phyloP scores from a whole-genome alignment of 2,329 filamentous ascomycete species.

The Torrubiella hemipterigena region DNA sequence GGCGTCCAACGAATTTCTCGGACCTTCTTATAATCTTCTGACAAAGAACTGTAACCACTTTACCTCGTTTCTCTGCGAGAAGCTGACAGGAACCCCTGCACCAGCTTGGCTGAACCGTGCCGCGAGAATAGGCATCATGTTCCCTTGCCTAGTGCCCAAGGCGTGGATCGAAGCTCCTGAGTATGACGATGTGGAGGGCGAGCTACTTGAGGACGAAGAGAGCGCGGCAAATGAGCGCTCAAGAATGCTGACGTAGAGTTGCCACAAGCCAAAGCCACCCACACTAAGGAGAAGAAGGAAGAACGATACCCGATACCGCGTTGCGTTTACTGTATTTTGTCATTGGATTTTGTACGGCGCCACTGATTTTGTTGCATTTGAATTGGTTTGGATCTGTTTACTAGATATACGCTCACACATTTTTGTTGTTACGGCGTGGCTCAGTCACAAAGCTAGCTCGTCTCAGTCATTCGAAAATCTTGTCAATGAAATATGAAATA shows the following conservation, averaged over 20 bases:
- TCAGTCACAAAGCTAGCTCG: background rate
- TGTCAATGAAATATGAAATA: slow-evolving; percentile 2
- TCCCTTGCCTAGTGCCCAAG: slow-evolving; percentile 71
- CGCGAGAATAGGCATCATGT: slow-evolving; percentile 67
- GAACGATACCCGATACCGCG: slow-evolving; percentile 35
- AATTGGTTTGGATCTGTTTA: no score
- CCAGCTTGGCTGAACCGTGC: slow-evolving; percentile 73
- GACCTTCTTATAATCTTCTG: slow-evolving; percentile 68
- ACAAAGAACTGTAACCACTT: slow-evolving; percentile 87
- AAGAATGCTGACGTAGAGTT: slow-evolving; percentile 51
- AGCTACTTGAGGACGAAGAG: slow-evolving; percentile 47
- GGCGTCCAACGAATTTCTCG: slow-evolving; percentile 61
- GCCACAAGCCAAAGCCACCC: slow-evolving; percentile 21
- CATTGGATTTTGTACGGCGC: background rate
- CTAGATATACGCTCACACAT: no score
- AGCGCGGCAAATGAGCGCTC: slow-evolving; percentile 38
- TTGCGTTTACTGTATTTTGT: slow-evolving; percentile 16
- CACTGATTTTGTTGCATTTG: no score
- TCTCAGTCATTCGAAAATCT: slow-evolving; percentile 1
- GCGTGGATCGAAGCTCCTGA: slow-evolving; percentile 77
- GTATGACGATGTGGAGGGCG: slow-evolving; percentile 59
- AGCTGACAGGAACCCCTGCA: slow-evolving; percentile 57
- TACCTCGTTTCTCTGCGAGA: slow-evolving; percentile 62
- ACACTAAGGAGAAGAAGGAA: slow-evolving; percentile 30
- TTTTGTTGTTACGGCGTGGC: background rate